Base-by-base conservation (phyloP, 2,329 filamentous ascomycete species). In the Penicillium sclerotigenum region DNA sequence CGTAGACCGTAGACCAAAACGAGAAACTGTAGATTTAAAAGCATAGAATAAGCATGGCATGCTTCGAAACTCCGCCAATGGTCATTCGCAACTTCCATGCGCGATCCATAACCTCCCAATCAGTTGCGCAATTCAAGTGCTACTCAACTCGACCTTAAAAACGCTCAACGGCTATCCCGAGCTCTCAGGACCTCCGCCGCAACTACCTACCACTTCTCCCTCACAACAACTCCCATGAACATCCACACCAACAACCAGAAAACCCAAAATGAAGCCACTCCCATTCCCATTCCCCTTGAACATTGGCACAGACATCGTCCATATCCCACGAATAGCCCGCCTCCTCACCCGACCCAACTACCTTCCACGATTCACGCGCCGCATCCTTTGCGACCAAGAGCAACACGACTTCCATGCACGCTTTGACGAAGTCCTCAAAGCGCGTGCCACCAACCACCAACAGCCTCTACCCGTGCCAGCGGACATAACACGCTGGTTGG, bases 291-390 rank as follows among this genome's bases (percentile, higher is more conserved):
- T 85, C n/a, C 78, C 85, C 1, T 68, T 93, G 14, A 80, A 81
- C 47, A 77, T 96, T 50, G 91, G 91, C 56, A 93, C 84, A 46
- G 91, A 96, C 70, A 87, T 96, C 54, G 91, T 89, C 72, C 80
- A 81, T 55, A 81, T 91, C 55, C 73, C 80, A 0, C 85, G 91
- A 53, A 84, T 96, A 57, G 75, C 78, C 58, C 71, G 73, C 20
- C 77, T 91, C 49, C 72, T 93, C 50, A 71, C 68, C 18, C 70
- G 76, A 26, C 69, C 74, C 9, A 77, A 75, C 55, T 66, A 68
- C 65, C 65, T 74, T 47, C 41, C 68, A 41, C 71, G 71, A 60
- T 75, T 77, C 65, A 71, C 68, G 22, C 68, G 63, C 53, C 73
- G 72, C 56, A 77, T 78, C 57, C 73, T 79, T 46, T 68, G 68